These are phyloP conservation scores for Hymenoscyphus infarciens DNA, from an alignment of 2,329 filamentous ascomycete species.

Conservation along the genomic window DNA sequence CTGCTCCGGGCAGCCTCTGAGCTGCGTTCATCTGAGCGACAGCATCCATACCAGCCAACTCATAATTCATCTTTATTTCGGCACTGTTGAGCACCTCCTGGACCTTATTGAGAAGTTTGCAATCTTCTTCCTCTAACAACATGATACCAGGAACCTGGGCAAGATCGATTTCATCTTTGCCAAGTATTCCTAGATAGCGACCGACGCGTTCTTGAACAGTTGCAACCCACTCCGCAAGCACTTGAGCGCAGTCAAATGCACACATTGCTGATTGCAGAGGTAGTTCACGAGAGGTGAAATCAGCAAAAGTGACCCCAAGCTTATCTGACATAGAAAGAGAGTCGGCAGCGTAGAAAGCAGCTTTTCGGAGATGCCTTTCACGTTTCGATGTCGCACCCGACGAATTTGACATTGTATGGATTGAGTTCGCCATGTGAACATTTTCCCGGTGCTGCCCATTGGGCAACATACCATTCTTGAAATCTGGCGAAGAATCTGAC, in stretches of 20 bases:
- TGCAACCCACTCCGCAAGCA: constrained; percentile 90
- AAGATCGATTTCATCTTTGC: constrained; percentile 76
- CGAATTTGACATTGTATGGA: constrained; percentile 28
- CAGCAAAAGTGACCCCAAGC: constrained; percentile 78
- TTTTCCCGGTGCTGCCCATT: constrained; percentile 32
- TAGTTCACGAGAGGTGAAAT: constrained; percentile 78
- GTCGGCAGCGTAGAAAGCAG: constrained; percentile 92
- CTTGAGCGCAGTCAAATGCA: constrained; percentile 88
- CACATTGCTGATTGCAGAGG: constrained; percentile 90
- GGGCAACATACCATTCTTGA: constrained; percentile 25
- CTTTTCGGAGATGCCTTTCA: constrained; percentile 85
- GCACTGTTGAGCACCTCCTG: constrained; percentile 72
- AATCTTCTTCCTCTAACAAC: constrained; percentile 87
- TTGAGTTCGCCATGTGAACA: constrained; percentile 21
- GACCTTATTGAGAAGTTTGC: constrained; percentile 79
- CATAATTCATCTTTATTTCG: constrained; percentile 72
- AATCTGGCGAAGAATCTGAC: constrained; percentile 46
- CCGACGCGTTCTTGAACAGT: constrained; percentile 94
- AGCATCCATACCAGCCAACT: constrained; percentile 51
- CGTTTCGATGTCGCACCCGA: constrained; percentile 59
- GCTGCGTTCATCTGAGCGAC: constrained; percentile 49
- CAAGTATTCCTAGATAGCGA: constrained; percentile 79
- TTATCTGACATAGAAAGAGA: constrained; percentile 86
- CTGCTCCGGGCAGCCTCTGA: constrained; percentile 53
- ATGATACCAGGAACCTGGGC: constrained; percentile 80